A percentile compares a stretch with the other conserved stretches of the same genome.
Evolutionary conservation across 1,284 basidiomycete genomes (phyloP).

Genomic region (Puccinia coronata): DNA sequence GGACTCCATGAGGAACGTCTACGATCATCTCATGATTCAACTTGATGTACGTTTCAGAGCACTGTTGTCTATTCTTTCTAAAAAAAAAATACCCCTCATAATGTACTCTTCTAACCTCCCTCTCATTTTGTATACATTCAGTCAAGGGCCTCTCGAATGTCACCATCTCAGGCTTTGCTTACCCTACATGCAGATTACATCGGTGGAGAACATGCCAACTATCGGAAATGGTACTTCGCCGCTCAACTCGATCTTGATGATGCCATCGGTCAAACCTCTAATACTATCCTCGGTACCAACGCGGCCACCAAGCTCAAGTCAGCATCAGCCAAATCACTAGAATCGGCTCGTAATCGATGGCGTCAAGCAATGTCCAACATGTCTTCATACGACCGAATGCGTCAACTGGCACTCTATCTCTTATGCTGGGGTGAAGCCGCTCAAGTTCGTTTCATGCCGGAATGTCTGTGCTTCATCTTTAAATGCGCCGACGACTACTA

Average conservation of each 20-base stretch:
- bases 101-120: background rate
- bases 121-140: conserved; percentile 4
- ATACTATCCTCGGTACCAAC: conserved; percentile 73
- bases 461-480: conserved; percentile 98
- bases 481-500: conserved; percentile 99
- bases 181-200: conserved; percentile 99
- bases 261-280: conserved; percentile 87
- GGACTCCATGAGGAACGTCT: conserved; percentile 71
- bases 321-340: conserved; percentile 74
- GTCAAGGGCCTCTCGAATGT: conserved; percentile 93
- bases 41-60: conserved; percentile 66
- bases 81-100: background rate
- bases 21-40: conserved; percentile 97
- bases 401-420: conserved; percentile 93
- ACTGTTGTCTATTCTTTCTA: conserved; percentile 49
- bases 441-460: conserved; percentile 95
- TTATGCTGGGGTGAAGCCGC: conserved; percentile 98
- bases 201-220: conserved; percentile 70
- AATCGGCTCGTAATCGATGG: conserved; percentile 87
- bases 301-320: conserved; percentile 61
- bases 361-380: conserved; percentile 97
- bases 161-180: conserved; percentile 87
- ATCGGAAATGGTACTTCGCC: conserved; percentile 86
- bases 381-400: conserved; percentile 95
- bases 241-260: conserved; percentile 98